A percentile compares a stretch with the other conserved stretches of the same genome.
These are phyloP conservation scores for Cladosporium sp. DNA, from an alignment of 2,329 filamentous ascomycete species.

Conservation along the genomic window DNA sequence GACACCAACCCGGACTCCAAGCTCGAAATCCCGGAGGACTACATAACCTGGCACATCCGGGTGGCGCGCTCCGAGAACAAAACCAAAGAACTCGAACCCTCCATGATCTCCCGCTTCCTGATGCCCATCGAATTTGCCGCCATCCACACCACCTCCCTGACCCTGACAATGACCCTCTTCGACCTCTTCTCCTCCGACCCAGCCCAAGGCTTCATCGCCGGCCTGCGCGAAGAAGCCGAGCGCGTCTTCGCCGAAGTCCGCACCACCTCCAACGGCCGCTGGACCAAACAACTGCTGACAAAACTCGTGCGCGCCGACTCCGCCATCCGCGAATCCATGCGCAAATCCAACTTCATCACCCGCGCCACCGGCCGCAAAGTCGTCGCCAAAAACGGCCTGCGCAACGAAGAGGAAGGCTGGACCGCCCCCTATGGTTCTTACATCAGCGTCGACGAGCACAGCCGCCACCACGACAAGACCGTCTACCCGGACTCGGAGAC, in stretches of 20 bases:
- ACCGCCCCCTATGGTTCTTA: slow-evolving; percentile 22
- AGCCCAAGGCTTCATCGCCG: slow-evolving; percentile 32
- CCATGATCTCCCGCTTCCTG: slow-evolving; percentile 47
- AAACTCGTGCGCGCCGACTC: slow-evolving; percentile 26
- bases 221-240: slow-evolving; percentile 27
- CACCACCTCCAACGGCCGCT: slow-evolving; percentile 13
- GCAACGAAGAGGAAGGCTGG: slow-evolving; percentile 19
- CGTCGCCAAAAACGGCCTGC: slow-evolving; percentile 23
- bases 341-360: slow-evolving; percentile 22
- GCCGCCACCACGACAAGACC: slow-evolving; percentile 27
- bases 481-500: slow-evolving; percentile 25
- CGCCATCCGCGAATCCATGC: slow-evolving; percentile 30
- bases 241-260: slow-evolving; percentile 15
- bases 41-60: slow-evolving; percentile 54
- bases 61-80: slow-evolving; percentile 44
- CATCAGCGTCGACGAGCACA: slow-evolving; percentile 17
- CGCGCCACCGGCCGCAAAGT: slow-evolving; percentile 25
- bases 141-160: slow-evolving; percentile 55
- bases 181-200: slow-evolving; percentile 43
- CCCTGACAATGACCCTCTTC: slow-evolving; percentile 44
- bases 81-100: slow-evolving; percentile 42
- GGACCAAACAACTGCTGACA: slow-evolving; percentile 22
- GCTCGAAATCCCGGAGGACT: slow-evolving; percentile 50
- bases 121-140: slow-evolving; percentile 55
- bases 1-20: slow-evolving; percentile 40